phyloP scores from a whole-genome alignment of 2,329 filamentous ascomycete species.

The Arachnomyces sp. region DNA sequence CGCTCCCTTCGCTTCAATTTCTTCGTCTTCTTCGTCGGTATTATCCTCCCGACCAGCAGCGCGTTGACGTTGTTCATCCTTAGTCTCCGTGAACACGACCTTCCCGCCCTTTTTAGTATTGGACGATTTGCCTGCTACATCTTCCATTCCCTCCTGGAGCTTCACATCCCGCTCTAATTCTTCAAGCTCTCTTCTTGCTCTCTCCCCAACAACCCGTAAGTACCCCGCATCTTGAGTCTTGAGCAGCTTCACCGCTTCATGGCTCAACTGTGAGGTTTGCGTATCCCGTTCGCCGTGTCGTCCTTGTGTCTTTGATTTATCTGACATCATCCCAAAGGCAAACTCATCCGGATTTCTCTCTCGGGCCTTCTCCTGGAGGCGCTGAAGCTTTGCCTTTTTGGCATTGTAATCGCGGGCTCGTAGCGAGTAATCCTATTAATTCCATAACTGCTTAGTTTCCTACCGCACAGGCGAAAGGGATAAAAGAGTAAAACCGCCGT shows the following conservation, averaged over 20 bases:
- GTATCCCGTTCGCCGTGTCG: slow-evolving; percentile 40
- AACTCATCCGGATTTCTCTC: slow-evolving; percentile 62
- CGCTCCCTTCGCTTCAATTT: slow-evolving; percentile 13
- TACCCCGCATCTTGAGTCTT: slow-evolving; percentile 61
- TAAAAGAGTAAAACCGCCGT: neutral
- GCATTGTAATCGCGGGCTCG: slow-evolving; percentile 57
- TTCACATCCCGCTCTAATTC: slow-evolving; percentile 40
- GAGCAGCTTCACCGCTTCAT: slow-evolving; percentile 55
- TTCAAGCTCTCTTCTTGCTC: slow-evolving; percentile 47
- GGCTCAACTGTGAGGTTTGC: slow-evolving; percentile 43
- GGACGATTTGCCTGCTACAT: slow-evolving; percentile 19
- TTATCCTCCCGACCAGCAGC: slow-evolving; percentile 17
- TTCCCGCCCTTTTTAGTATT: slow-evolving; percentile 21
- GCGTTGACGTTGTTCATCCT: slow-evolving; percentile 25
- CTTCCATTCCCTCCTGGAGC: slow-evolving; percentile 33
- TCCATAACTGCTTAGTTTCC: neutral
- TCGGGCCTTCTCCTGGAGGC: slow-evolving; percentile 52
- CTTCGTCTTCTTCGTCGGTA: slow-evolving; percentile 18
- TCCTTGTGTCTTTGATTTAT: slow-evolving; percentile 34
- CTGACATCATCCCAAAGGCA: slow-evolving; percentile 57
- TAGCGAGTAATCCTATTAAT: slow-evolving; percentile 53
- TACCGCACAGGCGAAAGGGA: neutral
- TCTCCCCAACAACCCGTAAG: slow-evolving; percentile 51
- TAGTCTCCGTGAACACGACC: slow-evolving; percentile 34
- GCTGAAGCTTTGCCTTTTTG: slow-evolving; percentile 54